phyloP scores from a whole-genome alignment of 179 eudicot genomes.

The Spinacia oleracea region DNA sequence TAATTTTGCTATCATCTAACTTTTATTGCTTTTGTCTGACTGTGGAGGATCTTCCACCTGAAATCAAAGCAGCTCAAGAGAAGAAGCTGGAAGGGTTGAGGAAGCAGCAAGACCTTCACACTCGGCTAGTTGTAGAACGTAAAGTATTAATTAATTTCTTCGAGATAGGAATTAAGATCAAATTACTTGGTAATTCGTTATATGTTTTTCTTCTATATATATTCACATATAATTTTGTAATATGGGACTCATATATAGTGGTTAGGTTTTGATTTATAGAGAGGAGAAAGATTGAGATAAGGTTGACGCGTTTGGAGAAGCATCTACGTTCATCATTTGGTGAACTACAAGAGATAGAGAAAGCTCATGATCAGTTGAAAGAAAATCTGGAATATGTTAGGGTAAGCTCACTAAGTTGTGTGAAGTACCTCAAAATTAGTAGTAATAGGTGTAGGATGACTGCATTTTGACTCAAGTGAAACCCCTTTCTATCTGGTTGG shows the following conservation, averaged over 20 bases:
- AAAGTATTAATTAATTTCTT: constrained; percentile 64
- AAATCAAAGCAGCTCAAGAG: constrained; percentile 72
- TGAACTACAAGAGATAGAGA: constrained; percentile 61
- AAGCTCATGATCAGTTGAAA: constrained; percentile 60
- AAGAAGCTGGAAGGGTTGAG: constrained; percentile 76
- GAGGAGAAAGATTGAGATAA: constrained; percentile 84
- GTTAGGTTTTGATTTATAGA: constrained; percentile 36
- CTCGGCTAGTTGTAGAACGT: constrained; percentile 70
- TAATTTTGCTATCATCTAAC: neutral
- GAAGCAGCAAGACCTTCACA: constrained; percentile 73
- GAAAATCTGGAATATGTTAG: constrained; percentile 96
- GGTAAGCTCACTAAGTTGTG: constrained; percentile 46
- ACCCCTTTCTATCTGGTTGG: no score
- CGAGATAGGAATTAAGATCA: constrained; percentile 76
- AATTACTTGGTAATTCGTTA: constrained; percentile 71
- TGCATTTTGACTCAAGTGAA: no score
- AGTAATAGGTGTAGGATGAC: constrained; percentile 8
- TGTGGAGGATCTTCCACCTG: constrained; percentile 74
- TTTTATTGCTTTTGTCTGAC: neutral
- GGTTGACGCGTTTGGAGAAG: constrained; percentile 87
- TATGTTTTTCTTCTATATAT: constrained; percentile 1
- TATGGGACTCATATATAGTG: constrained; percentile 7
- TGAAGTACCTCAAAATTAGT: constrained; percentile 4
- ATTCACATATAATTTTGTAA: neutral
- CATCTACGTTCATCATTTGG: constrained; percentile 65